Conservation (phyloP, 306 rosid genomes). For the Gynostemma pentaphyllum region DNA sequence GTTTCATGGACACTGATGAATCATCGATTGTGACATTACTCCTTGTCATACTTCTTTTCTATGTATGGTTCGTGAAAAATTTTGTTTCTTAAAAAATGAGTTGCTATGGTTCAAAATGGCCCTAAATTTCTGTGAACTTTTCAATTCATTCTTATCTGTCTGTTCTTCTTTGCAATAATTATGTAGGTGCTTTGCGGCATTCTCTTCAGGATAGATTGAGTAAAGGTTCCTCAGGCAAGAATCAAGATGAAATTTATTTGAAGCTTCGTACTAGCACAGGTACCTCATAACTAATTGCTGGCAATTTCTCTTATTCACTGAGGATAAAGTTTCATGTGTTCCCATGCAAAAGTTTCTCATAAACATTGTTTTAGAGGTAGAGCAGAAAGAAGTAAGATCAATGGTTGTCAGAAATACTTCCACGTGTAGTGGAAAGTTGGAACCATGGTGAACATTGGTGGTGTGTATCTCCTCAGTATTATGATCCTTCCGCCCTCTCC, state of each 20-base stretch:
- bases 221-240: slow-evolving; percentile 54
- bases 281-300: slow-evolving; percentile 24
- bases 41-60: background rate
- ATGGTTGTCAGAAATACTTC: background rate
- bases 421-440: background rate
- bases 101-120: background rate
- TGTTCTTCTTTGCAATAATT: background rate
- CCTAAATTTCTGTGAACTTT: background rate
- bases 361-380: background rate
- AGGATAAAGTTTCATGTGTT: background rate
- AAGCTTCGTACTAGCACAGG: slow-evolving; percentile 92
- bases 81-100: background rate
- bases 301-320: slow-evolving; percentile 1
- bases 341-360: background rate
- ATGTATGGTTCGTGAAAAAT: background rate
- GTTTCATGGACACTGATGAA: background rate
- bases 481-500: background rate
- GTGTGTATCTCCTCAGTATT: background rate
- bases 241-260: slow-evolving; percentile 76
- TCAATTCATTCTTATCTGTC: background rate
- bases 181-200: slow-evolving; percentile 82
- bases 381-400: background rate
- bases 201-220: slow-evolving; percentile 91
- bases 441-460: background rate
- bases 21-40: background rate